phyloP scores from a whole-genome alignment of 2,329 filamentous ascomycete species.

The Penicillium olsonii region DNA sequence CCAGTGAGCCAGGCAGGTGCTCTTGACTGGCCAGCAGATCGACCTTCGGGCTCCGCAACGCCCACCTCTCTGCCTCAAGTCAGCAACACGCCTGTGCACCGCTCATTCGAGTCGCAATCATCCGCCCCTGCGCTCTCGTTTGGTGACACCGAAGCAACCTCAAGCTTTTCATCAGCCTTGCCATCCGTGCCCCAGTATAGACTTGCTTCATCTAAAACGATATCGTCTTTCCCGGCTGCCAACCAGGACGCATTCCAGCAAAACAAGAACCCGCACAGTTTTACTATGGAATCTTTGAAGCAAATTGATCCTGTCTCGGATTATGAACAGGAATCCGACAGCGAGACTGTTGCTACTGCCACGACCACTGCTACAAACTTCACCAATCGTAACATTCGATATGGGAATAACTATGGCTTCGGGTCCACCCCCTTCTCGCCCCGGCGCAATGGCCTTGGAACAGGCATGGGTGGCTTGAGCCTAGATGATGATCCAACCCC shows the following conservation, averaged over 20 bases:
- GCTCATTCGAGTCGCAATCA: constrained; percentile 24
- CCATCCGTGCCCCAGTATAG: constrained; percentile 26
- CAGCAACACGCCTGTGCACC: constrained; percentile 14
- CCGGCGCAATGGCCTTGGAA: constrained; percentile 33
- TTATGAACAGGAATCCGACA: constrained; percentile 38
- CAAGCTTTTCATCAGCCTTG: constrained; percentile 30
- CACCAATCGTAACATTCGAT: constrained; percentile 39
- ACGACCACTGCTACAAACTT: constrained; percentile 35
- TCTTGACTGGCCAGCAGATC: constrained; percentile 7
- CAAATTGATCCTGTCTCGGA: constrained; percentile 35
- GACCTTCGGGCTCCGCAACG: constrained; percentile 3
- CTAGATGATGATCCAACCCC: constrained; percentile 33
- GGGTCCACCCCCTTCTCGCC: constrained; percentile 28
- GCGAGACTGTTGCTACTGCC: constrained; percentile 38
- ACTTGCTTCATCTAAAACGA: constrained; percentile 20
- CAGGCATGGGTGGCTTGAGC: constrained; percentile 35
- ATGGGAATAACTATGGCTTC: constrained; percentile 26
- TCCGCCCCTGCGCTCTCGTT: constrained; percentile 34
- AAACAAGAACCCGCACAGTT: constrained; percentile 31
- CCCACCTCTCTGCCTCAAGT: constrained; percentile 10
- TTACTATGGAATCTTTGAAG: constrained; percentile 34
- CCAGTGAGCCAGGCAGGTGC: constrained; percentile 7
- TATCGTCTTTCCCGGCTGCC: constrained; percentile 16
- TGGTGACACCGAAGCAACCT: constrained; percentile 26
- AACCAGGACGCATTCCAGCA: constrained; percentile 1